A percentile compares a stretch with the other conserved stretches of the same genome.
Evolutionary conservation across 176 grass and related monocot species (phyloP).

Genomic region (Lolium perenne): DNA sequence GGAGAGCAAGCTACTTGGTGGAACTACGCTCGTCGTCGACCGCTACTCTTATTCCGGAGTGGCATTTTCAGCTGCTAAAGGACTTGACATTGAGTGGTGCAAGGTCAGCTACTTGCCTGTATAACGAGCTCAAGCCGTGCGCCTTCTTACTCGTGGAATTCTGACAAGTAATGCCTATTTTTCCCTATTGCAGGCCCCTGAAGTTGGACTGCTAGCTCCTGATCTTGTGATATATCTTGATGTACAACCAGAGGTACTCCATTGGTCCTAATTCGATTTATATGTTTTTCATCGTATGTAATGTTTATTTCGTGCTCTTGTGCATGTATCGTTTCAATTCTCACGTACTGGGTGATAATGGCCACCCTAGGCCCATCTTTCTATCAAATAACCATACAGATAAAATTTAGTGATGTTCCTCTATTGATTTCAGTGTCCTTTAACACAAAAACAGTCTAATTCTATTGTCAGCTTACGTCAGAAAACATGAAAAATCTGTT

Average conservation of each 20-base stretch:
- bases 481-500: neutral
- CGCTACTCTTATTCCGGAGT: conserved; percentile 79
- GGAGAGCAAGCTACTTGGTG: conserved; percentile 82
- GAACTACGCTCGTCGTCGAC: conserved; percentile 74
- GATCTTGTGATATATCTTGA: conserved; percentile 94
- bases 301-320: neutral
- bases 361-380: neutral
- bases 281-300: neutral
- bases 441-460: neutral
- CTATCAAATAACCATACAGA: neutral
- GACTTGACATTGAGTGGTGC: conserved; percentile 74
- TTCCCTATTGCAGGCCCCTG: conserved; percentile 64
- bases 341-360: conserved; percentile 1
- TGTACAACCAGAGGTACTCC: conserved; percentile 87
- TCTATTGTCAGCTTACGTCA: neutral
- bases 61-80: conserved; percentile 73
- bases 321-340: neutral
- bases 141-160: conserved; percentile 11
- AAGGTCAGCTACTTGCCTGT: conserved; percentile 49
- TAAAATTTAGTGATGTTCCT: neutral
- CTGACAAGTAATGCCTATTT: neutral
- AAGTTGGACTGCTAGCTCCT: conserved; percentile 82
- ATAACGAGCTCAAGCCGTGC: neutral
- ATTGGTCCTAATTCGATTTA: conserved; percentile 4
- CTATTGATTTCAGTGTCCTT: neutral